phyloP scores from a whole-genome alignment of 169 alveolate species.

The Cryptosporidium parvum region DNA sequence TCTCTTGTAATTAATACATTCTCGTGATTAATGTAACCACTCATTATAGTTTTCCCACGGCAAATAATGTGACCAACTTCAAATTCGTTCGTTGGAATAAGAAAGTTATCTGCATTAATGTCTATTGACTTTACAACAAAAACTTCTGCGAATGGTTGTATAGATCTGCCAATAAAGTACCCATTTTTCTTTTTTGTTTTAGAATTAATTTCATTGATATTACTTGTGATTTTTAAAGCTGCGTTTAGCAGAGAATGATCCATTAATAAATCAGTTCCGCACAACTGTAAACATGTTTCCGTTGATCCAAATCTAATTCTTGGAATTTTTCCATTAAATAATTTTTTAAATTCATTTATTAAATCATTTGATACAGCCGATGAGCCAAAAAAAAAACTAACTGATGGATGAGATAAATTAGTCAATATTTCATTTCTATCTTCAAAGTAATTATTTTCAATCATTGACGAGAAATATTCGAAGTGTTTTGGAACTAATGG shows the following conservation, averaged over 20 bases:
- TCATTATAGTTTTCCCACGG: slow-evolving; percentile 77
- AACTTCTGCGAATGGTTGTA: slow-evolving; percentile 75
- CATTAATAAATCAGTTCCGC: slow-evolving; percentile 48
- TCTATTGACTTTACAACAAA: slow-evolving; percentile 76
- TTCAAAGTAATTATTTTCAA: slow-evolving; percentile 17
- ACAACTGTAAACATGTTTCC: slow-evolving; percentile 79
- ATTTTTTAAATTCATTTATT: slow-evolving; percentile 12
- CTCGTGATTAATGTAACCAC: slow-evolving; percentile 54
- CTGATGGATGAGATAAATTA: slow-evolving; percentile 45
- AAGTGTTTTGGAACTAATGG: slow-evolving; percentile 70
- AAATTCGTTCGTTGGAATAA: slow-evolving; percentile 76
- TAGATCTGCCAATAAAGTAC: slow-evolving; percentile 80
- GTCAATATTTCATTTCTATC: slow-evolving; percentile 7
- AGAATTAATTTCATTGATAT: neutral
- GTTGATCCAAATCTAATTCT: slow-evolving; percentile 81
- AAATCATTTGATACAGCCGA: slow-evolving; percentile 66
- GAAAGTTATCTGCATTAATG: slow-evolving; percentile 1
- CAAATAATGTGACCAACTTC: slow-evolving; percentile 78
- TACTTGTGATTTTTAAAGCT: neutral
- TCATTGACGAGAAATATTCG: slow-evolving; percentile 46
- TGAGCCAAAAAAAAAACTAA: slow-evolving; percentile 61
- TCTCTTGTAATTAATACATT: slow-evolving; percentile 23
- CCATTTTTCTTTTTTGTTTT: slow-evolving; percentile 32
- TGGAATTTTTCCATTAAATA: slow-evolving; percentile 78
- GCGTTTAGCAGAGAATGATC: neutral